Base-by-base conservation (phyloP, 179 eudicot genomes). In the Gypsophila paniculata region DNA sequence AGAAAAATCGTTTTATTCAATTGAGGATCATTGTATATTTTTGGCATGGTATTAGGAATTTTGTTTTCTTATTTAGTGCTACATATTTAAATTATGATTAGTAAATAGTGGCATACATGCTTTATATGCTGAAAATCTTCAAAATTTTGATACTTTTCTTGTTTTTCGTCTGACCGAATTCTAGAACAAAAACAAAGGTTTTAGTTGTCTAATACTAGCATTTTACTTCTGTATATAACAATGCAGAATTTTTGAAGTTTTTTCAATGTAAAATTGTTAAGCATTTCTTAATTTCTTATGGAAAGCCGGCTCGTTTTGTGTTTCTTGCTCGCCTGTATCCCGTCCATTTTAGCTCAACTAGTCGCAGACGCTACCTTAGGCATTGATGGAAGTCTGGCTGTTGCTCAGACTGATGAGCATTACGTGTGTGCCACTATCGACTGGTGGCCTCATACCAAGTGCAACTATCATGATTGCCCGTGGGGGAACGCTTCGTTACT, bases 361-460 rank as follows among this genome's bases (percentile, higher is more conserved):
- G 62, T 78, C 51, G 84, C 80, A 68, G 79, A 79, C 11, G 88
- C 78, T 4, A 59, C 51, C n/a, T 80, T 92, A 76, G 65, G 79
- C 19, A 79, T 95, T 44, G 75, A 90, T 84, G 90, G 95, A 57
- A 79, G 81, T 70, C 49, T 53, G 72, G 72, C 73, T n/a, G 22
- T 90, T 53, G 89, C 96, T 58, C 76, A 79, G 36, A 90, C 99
- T 15, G 89, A 90, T 82, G 86, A 68, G 65, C 82, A 86, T 83
- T 95, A 86, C 72, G 74, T 95, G 0, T 95, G 99, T 70, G 96
- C 96, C 51, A 95, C 99, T 36, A 70, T 95, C 21, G 99, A 95
- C 84, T 95, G 97, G 99, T 95, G 99, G 99, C 98, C 99, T 73
- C 79, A 73, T 63, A 87, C 82, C 22, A 92, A 95, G 76, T 95